Evolutionary conservation across 306 rosid genomes (phyloP), one percentile per base, ranked within the genome.

Genomic region (Vachellia collinsii): DNA sequence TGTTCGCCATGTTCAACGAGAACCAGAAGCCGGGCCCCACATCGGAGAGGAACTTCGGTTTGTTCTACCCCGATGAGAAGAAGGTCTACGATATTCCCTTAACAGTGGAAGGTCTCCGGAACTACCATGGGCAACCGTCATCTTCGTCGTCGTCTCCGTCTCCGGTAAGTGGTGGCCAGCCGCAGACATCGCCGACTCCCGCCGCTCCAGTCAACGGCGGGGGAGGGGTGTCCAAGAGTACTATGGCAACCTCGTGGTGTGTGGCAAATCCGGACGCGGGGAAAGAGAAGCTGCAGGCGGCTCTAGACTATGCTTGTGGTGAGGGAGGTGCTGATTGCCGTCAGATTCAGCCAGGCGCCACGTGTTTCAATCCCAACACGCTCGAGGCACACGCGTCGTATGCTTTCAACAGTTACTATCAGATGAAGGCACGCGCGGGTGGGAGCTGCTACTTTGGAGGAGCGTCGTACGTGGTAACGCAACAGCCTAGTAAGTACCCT

Each of bases 271-370:
- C 87, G 1, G 80, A 87, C 14, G 87, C 80, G 1, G 94, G 89
- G 3, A 92, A 90, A 37, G 87, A 77, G 43, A 96, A 73, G 74
- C 88, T 96, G 50, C 99, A 96, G 80, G 78, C 62, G 20, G 94
- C 93, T 68, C 82, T 96, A 50, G 99, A 96, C 59, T 96, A 14
- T 29, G 99, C 99, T 23, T 96, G 99, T n/a, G 99, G 99, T 0
- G 97, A 92, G 71, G 99, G 99, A 16, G 99, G 97, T 0, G 97
- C 98, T 1, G 97, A 96, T 13, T 96, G 99, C 92, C 92, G 79
- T 86, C 25, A 80, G 91, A 96, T 96, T 59, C 98, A 96, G 73
- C 85, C 74, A 0, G 89, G 88, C 12, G 69, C 98, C 87, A 80
- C 98, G 91, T 96, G 98, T 82, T 96, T 85, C 62, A 47, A 86